Conservation (phyloP, 2,329 filamentous ascomycete species). For the Fusarium siculi region DNA sequence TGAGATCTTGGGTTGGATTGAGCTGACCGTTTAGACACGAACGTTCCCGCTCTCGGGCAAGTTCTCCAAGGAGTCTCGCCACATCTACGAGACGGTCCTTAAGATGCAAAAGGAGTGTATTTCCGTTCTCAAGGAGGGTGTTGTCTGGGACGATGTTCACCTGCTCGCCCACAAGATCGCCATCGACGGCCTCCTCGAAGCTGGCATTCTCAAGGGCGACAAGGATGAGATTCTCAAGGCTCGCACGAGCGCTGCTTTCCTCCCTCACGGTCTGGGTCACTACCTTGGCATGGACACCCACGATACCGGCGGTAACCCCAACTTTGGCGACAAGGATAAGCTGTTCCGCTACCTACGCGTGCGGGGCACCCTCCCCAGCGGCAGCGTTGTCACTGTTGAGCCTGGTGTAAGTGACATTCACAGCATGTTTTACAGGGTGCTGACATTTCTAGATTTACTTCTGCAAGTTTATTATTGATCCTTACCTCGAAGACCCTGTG, state of each 20-base stretch:
- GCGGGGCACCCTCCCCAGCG: constrained; percentile 77
- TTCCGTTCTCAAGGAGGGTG: constrained; percentile 75
- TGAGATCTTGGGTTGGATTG: neutral
- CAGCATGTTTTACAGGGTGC: neutral
- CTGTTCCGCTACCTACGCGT: constrained; percentile 91
- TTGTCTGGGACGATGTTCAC: constrained; percentile 85
- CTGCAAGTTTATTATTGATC: constrained; percentile 86
- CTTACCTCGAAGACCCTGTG: constrained; percentile 77
- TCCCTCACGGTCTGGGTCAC: constrained; percentile 91
- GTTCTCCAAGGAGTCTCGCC: constrained; percentile 75
- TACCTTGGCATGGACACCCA: constrained; percentile 95
- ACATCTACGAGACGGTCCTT: constrained; percentile 85
- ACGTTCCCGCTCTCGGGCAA: constrained; percentile 84
- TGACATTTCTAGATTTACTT: constrained; percentile 77
- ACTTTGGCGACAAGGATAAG: constrained; percentile 80
- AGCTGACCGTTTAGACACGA: constrained; percentile 68
- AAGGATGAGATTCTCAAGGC: constrained; percentile 79
- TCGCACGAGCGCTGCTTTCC: constrained; percentile 88
- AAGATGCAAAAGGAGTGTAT: constrained; percentile 88
- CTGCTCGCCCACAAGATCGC: constrained; percentile 82
- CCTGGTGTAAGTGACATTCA: constrained; percentile 73
- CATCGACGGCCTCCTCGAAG: constrained; percentile 78
- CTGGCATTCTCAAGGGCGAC: constrained; percentile 78
- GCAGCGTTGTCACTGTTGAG: constrained; percentile 92
- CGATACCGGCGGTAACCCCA: constrained; percentile 82